Base-by-base conservation (phyloP, 768 basidiomycete genomes). In the Phaeotremella skinneri region DNA sequence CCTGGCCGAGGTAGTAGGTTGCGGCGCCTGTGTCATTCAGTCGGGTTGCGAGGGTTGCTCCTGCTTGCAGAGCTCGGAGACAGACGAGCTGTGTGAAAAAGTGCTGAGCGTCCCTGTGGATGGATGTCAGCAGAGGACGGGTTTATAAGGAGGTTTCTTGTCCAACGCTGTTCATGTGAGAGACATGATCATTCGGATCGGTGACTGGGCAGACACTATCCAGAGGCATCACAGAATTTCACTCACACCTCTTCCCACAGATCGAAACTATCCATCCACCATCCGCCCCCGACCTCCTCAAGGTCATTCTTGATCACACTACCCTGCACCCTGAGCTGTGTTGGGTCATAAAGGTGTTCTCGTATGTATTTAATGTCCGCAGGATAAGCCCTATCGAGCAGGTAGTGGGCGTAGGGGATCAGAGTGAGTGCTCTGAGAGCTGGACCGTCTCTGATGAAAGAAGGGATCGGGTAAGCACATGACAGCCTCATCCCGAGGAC, bases 261-360 rank as follows among this genome's bases (percentile, higher is more conserved):
- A 59, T 78, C 78, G 43, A 78, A 78, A 0, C 73, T 69, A 1
- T 52, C 17, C 49, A 64, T 34, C 47, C 60, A 45, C 73, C 76
- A 78, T 5, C 61, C 61, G 29, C 64, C 54, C 1, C 69, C 72
- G 23, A 75, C 71, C 55, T 76, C 77, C 55, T 78, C 76, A 43
- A 78, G 61, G 53, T 78, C 78, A 23, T 74, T 73, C 65, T 78
- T 78, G 66, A 78, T 68, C 20, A 74, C 68, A 1, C 59, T 73
- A 0, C 64, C 67, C 30, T 55, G n/a, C 7, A 62, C 41, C 11
- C 52, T 58, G 2, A 73, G 21, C 7, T 55, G 20, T 1, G 42
- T n/a, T 0, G 69, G 51, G 50, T 71, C 50, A 55, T 74, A 78
- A 23, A 78, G 61, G 7, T 68, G 37, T 0, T 64, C 21, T 1